Evolutionary conservation across 176 grass and related monocot genomes (phyloP).

Genomic region (Aechmea fasciata): DNA sequence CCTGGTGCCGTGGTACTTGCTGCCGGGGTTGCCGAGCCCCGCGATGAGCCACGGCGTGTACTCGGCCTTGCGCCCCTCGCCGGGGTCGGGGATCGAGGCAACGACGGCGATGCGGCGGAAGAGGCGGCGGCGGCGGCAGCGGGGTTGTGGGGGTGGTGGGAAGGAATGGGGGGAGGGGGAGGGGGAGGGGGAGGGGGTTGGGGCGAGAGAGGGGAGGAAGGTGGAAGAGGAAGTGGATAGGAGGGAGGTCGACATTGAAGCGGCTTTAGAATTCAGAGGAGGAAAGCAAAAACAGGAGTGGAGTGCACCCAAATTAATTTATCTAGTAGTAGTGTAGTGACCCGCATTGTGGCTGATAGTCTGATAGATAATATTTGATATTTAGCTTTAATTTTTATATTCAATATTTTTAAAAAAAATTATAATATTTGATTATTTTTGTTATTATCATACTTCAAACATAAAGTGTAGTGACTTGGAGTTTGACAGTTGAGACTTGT

Average conservation of each 20-base stretch:
- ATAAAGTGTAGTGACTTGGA: no score
- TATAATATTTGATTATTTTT: no score
- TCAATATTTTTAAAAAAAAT: no score
- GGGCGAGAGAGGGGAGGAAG: not conserved
- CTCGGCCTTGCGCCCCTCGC: conserved; percentile 32
- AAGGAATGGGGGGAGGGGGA: not conserved
- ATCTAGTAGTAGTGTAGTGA: no score
- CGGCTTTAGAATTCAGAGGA: not conserved
- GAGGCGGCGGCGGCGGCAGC: not conserved
- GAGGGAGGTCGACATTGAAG: conserved; percentile 9
- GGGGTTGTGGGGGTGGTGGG: not conserved
- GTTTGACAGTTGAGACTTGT: no score
- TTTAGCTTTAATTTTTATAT: no score
- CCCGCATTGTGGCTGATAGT: no score
- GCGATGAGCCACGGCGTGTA: conserved; percentile 97
- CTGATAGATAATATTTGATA: no score
- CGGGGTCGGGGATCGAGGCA: conserved; percentile 47
- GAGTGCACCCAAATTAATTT: no score
- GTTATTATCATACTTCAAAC: no score
- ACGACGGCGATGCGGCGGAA: conserved; percentile 4
- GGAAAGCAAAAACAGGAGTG: not conserved
- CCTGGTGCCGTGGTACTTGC: conserved; percentile 83
- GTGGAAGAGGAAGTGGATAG: conserved; percentile 1
- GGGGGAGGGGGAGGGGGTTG: not conserved
- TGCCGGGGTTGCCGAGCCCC: conserved; percentile 81